Evolutionary conservation across 2,329 filamentous ascomycete species (phyloP), one percentile per base, ranked within the genome.

Genomic region (Colletotrichum karsti): DNA sequence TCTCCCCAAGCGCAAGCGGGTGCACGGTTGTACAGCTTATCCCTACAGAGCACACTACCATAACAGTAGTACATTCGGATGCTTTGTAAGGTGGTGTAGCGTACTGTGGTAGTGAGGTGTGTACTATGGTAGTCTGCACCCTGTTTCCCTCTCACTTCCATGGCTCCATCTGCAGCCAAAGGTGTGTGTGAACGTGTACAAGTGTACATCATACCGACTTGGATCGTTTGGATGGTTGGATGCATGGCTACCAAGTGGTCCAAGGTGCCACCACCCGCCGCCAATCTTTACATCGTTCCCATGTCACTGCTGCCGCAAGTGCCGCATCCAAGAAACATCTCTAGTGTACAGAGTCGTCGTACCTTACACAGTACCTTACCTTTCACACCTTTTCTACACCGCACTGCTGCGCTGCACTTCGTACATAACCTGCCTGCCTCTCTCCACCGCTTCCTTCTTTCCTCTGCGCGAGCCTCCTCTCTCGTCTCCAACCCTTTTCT

Each of bases 21-120:
- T 68, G 69, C 66, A 69, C 69, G 69, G 66, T 62, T 69, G 50
- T 55, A 70, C 51, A 60, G 60, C 59, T 69, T 63, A 66, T 68
- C 46, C 46, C 48, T 62, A 51, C 15, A 30, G 24, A 18, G 46
- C 12, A 33, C 28, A 26, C 46, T 15, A 35, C 33, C 33, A 12
- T 9, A 30, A 6, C 28, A 30, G 9, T 6, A 35, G 33, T 35
- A 12, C 33, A 13, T 35, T 9, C 33, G 10, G 33, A 13, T 35
- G 54, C 26, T 44, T 30, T 26, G 26, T 41, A 30, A 26, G 44
- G 54, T 39, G 35, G 54, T 57, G 54, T 44, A 22, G 35, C 39
- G 9, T 15, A 30, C 37, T 18, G 24, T 9, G 18, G 30, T 37
- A 22, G 26, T 51, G n/a, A n/a, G n/a, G n/a, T n/a, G n/a, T n/a